Evolutionary conservation across 805 yeast species (phyloP).

Genomic region (Starmera dryadoides): DNA sequence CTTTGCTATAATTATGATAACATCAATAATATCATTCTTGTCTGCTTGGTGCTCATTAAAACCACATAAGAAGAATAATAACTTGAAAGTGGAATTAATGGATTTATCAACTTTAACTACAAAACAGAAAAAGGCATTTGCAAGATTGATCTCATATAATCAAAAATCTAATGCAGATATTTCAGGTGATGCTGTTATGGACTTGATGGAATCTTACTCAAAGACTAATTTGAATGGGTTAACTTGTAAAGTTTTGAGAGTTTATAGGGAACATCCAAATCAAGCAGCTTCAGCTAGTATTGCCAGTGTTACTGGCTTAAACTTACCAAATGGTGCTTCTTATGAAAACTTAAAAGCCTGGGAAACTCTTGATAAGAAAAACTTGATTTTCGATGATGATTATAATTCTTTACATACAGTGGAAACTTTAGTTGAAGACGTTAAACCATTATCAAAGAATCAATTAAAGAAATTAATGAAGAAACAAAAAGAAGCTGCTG

Average conservation of each 20-base stretch:
- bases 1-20: background rate
- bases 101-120: background rate
- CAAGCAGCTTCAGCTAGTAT: no score
- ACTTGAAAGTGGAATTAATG: background rate
- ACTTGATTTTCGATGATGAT: conserved; percentile 1
- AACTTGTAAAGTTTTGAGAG: background rate
- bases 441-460: conserved; percentile 1
- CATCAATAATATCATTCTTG: background rate
- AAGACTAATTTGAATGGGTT: background rate
- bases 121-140: conserved; percentile 1
- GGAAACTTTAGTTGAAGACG: conserved; percentile 1
- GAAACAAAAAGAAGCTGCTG: background rate
- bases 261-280: background rate
- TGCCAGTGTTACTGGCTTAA: no score
- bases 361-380: background rate
- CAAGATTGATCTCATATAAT: background rate
- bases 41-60: background rate
- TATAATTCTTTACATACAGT: background rate
- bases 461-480: conserved; percentile 1
- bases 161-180: background rate
- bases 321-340: background rate
- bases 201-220: conserved; percentile 1
- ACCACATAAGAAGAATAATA: background rate
- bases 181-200: background rate
- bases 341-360: conserved; percentile 1